Evolutionary conservation across 306 rosid genomes (phyloP), one percentile per base, ranked within the genome.

Genomic region (Chamaecrista fasciculata): DNA sequence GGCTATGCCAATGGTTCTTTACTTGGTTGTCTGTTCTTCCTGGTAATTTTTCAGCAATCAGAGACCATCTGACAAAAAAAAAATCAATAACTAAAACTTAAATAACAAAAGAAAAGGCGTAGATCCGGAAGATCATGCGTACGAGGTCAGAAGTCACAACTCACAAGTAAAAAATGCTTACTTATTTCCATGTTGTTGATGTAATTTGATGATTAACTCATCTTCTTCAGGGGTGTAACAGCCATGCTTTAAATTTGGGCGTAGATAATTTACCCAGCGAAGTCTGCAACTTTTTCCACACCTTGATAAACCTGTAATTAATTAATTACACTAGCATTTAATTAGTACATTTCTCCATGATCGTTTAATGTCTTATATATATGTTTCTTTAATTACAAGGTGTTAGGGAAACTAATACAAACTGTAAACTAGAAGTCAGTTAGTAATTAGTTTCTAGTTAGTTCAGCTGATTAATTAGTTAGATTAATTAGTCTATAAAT

Each of bases 201-300:
- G 92, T 31, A 86, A 74, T 76, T 79, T 70, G 73, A 83, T 75
- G 85, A 91, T 87, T 1, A 74, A 12, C 34, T 67, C 51, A 14
- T 84, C 89, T 74, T 91, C 92, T 62, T 81, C 81, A 10, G 9
- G 58, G 11, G 90, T 72, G 76, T 74, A 91, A 57, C 71, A 74
- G 6, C 95, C 97, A 40, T 44, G 86, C 66, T 84, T 88, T 40
- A 91, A 77, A 69, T 82, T 74, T 47, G 86, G 90, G 57, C 81
- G 79, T 10, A 88, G 79, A 68, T 91, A 84, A 40, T 91, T 91
- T 69, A 78, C 77, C 97, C 91, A 88, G 10, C 97, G 80, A 20
- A 88, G 83, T 78, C 92, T 80, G 84, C 97, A 91, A 76, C 97
- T 91, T 80, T 91, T 91, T 10, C 96, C 97, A 61, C 97, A 91